Conservation (phyloP, 1,139 yeast genomes). For the Spathaspora sp. region DNA sequence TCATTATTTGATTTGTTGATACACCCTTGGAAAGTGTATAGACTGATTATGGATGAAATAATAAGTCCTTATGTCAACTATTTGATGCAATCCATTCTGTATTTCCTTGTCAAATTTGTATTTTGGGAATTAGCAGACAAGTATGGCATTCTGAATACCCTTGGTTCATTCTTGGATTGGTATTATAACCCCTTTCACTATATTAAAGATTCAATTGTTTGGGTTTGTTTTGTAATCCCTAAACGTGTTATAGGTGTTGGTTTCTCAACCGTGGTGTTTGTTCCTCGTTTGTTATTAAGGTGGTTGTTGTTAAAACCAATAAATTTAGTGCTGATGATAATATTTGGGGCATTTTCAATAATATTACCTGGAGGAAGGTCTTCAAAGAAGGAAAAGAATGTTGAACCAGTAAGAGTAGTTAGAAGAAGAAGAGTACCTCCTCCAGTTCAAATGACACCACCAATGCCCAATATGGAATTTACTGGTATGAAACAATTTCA, state of each 20-base stretch:
- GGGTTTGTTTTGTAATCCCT: slow-evolving; percentile 19
- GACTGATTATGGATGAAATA: slow-evolving; percentile 12
- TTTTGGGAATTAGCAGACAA: slow-evolving; percentile 19
- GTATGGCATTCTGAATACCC: slow-evolving; percentile 12
- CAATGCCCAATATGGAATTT: not conserved
- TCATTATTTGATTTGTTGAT: slow-evolving; percentile 14
- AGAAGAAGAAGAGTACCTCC: slow-evolving; percentile 2
- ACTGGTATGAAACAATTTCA: slow-evolving; percentile 5
- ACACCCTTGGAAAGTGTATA: slow-evolving; percentile 14
- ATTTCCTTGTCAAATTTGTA: slow-evolving; percentile 12
- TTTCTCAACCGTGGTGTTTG: slow-evolving; percentile 16
- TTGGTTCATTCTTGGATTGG: slow-evolving; percentile 7
- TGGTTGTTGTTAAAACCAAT: slow-evolving; percentile 6
- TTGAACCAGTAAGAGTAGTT: not conserved
- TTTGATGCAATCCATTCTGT: slow-evolving; percentile 10
- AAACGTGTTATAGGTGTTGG: slow-evolving; percentile 15
- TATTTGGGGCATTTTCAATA: not conserved
- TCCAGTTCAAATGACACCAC: not conserved
- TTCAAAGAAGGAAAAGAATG: not conserved
- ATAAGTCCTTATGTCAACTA: slow-evolving; percentile 8
- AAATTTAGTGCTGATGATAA: slow-evolving; percentile 1
- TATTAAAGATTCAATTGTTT: slow-evolving; percentile 10
- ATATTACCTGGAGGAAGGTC: not conserved
- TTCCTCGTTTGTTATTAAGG: slow-evolving; percentile 15
- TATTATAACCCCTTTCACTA: slow-evolving; percentile 11